These are phyloP conservation scores for Drechslerella coelobrocha DNA, from an alignment of 2,329 filamentous ascomycete genomes.

Conservation along the genomic window DNA sequence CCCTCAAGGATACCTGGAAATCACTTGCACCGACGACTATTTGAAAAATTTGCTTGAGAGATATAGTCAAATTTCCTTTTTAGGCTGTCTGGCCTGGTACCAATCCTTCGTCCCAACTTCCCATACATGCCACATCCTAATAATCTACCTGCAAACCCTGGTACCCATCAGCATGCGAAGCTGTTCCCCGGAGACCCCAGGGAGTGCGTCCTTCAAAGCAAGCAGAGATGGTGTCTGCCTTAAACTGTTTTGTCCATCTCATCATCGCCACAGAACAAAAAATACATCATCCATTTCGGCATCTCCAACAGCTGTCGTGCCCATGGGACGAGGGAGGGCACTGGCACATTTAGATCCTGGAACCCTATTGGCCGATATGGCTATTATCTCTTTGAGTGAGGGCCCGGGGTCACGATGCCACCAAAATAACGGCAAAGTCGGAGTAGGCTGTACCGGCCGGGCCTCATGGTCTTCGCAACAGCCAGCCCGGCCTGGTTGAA, in stretches of 20 bases:
- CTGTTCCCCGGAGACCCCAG: constrained; percentile 17
- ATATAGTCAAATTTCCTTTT: constrained; percentile 33
- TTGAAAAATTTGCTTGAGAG: background rate
- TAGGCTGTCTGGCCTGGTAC: background rate
- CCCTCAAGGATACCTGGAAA: background rate
- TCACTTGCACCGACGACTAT: background rate
- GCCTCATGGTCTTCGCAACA: constrained; percentile 5
- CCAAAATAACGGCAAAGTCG: constrained; percentile 27
- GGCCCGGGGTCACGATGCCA: constrained; percentile 8
- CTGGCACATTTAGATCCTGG: constrained; percentile 19
- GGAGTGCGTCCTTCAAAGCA: background rate
- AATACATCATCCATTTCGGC: constrained; percentile 24
- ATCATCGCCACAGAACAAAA: constrained; percentile 31
- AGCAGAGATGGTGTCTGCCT: constrained; percentile 32
- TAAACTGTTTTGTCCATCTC: constrained; percentile 4
- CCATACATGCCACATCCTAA: background rate
- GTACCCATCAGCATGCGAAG: background rate
- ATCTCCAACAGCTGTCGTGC: constrained; percentile 28
- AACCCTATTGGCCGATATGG: constrained; percentile 37
- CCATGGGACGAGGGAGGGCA: background rate
- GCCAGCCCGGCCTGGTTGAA: constrained; percentile 1
- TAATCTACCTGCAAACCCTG: background rate
- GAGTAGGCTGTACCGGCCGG: constrained; percentile 21
- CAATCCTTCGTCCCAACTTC: constrained; percentile 11
- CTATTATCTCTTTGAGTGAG: constrained; percentile 35